phyloP scores from a whole-genome alignment of 495 filamentous ascomycete genomes.

The Ascodesmis nigricans region DNA sequence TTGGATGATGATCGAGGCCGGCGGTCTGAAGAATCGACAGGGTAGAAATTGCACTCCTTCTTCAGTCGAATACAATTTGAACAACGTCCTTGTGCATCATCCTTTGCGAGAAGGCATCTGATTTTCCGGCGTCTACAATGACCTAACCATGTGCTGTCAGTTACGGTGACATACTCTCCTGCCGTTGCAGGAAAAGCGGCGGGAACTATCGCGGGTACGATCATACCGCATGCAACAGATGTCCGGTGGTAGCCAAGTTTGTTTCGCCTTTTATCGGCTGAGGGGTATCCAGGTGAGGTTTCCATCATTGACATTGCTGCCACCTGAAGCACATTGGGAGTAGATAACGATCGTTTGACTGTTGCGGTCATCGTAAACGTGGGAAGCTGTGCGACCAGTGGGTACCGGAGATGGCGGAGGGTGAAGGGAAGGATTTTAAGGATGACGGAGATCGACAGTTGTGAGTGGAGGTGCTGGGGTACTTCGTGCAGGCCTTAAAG shows the following conservation, averaged over 20 bases:
- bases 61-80: slow-evolving; percentile 90
- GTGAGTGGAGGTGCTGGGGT: no score
- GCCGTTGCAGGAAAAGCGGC: no score
- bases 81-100: slow-evolving; percentile 66
- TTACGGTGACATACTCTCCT: slow-evolving; percentile 2
- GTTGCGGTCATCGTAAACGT: slow-evolving; percentile 12
- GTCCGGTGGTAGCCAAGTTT: slow-evolving; percentile 95
- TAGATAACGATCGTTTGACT: slow-evolving; percentile 22
- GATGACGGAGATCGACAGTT: no score
- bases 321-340: slow-evolving; percentile 19
- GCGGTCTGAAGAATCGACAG: slow-evolving; percentile 38
- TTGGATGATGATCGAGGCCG: slow-evolving; percentile 21
- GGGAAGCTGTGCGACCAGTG: no score
- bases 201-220: slow-evolving; percentile 5
- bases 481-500: no score
- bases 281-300: slow-evolving; percentile 8
- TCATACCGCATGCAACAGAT: slow-evolving; percentile 92
- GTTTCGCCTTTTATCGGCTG: slow-evolving; percentile 74
- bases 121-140: slow-evolving; percentile 94
- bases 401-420: no score
- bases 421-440: no score
- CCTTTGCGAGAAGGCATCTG: slow-evolving; percentile 58
- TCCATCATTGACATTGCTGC: slow-evolving; percentile 4
- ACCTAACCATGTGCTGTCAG: slow-evolving; percentile 28
- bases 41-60: slow-evolving; percentile 87